These are phyloP conservation scores for Populus hybrid DNA, from an alignment of 441 rosid species.

Conservation along the genomic window DNA sequence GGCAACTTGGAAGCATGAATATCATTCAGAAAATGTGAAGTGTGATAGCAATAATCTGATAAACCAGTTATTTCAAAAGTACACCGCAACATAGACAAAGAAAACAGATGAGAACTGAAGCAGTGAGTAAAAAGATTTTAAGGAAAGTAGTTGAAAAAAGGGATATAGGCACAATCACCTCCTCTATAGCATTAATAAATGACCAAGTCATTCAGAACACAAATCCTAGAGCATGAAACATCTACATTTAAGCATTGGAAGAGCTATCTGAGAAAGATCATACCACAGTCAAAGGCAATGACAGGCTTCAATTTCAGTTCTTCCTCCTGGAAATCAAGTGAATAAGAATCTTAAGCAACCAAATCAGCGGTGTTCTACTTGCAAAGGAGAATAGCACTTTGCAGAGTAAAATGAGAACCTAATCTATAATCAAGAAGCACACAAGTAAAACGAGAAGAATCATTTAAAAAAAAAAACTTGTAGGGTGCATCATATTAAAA, in stretches of 20 bases:
- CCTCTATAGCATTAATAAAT: not conserved
- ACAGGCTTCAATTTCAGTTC: too few species aligned
- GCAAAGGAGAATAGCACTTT: not conserved
- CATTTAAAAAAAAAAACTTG: not conserved
- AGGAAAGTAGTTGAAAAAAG: not conserved
- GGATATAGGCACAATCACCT: not conserved
- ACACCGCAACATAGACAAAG: not conserved
- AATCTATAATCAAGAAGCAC: not conserved
- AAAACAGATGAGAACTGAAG: not conserved
- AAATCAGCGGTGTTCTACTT: not conserved
- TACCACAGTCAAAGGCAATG: too few species aligned
- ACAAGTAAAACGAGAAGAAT: not conserved
- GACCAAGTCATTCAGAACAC: not conserved
- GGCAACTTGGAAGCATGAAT: not conserved
- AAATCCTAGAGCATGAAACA: not conserved
- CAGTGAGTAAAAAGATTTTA: not conserved
- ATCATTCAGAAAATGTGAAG: not conserved
- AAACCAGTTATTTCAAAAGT: not conserved
- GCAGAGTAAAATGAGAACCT: not conserved
- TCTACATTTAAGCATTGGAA: too few species aligned
- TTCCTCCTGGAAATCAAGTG: slow-evolving; percentile 65
- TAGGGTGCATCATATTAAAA: not conserved
- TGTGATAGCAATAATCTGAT: not conserved
- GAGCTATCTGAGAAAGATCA: too few species aligned
- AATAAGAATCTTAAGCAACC: slow-evolving; percentile 3